A percentile compares a stretch with the other conserved stretches of the same genome.
phyloP scores from a whole-genome alignment of 805 yeast genomes.

The Yarrowia divulgata region DNA sequence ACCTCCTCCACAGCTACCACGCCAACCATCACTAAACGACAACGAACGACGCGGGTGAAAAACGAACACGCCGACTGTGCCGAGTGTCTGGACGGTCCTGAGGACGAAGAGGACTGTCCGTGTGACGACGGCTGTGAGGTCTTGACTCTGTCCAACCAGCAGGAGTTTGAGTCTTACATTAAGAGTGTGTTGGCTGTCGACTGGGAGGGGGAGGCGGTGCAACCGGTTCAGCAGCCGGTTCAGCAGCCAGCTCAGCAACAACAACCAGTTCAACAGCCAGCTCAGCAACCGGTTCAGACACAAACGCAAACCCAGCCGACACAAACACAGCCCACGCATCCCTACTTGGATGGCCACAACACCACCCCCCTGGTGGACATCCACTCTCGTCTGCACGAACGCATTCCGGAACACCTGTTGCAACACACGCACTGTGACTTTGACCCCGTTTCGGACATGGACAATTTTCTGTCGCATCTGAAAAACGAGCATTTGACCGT shows the following conservation, averaged over 20 bases:
- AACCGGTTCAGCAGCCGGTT: neutral
- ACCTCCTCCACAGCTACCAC: neutral
- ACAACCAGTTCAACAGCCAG: neutral
- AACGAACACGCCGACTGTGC: conserved; percentile 29
- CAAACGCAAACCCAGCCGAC: neutral
- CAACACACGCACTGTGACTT: conserved; percentile 32
- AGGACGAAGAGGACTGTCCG: conserved; percentile 29
- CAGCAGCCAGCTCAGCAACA: conserved; percentile 2
- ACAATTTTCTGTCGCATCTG: conserved; percentile 24
- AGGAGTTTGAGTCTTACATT: conserved; percentile 31
- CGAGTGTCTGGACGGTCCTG: conserved; percentile 30
- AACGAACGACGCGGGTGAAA: conserved; percentile 16
- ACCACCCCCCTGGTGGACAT: conserved; percentile 12
- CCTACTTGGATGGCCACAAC: too few relatives aligned
- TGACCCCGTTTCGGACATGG: conserved; percentile 25
- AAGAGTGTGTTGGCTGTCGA: conserved; percentile 20
- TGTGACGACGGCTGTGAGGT: conserved; percentile 29
- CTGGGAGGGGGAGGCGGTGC: conserved; percentile 19
- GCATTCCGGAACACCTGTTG: conserved; percentile 25
- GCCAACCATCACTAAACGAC: conserved; percentile 9
- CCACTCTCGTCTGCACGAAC: conserved; percentile 16
- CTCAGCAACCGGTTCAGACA: neutral
- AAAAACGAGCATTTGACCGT: conserved; percentile 24
- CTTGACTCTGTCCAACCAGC: conserved; percentile 31
- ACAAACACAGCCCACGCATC: neutral